These are phyloP conservation scores for Fraxinus albicans DNA, from an alignment of 305 asterid species.

Conservation along the genomic window DNA sequence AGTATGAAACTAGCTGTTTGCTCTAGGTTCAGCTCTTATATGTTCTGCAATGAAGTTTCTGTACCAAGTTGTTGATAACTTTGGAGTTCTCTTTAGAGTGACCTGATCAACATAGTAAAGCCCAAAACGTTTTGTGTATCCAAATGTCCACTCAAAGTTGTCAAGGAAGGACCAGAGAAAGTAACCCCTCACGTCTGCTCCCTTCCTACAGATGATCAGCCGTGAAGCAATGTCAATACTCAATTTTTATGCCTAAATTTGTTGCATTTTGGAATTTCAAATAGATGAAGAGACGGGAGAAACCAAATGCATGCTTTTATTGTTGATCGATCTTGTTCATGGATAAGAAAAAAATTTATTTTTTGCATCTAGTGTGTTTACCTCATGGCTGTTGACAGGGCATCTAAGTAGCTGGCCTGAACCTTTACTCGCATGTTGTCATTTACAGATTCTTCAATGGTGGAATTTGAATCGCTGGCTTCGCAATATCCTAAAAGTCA, in stretches of 20 bases:
- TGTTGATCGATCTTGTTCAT: background rate
- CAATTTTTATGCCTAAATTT: background rate
- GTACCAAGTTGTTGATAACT: constrained; percentile 42
- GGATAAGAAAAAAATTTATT: background rate
- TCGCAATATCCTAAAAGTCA: constrained; percentile 41
- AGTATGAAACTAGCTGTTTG: background rate
- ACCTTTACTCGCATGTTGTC: constrained; percentile 44
- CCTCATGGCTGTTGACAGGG: constrained; percentile 46
- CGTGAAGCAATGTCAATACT: background rate
- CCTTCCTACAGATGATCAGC: constrained; percentile 31
- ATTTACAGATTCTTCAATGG: constrained; percentile 19
- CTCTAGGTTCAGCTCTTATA: background rate
- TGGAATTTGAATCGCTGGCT: constrained; percentile 23
- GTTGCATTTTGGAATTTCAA: background rate
- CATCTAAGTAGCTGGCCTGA: constrained; percentile 38
- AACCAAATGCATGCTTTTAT: background rate
- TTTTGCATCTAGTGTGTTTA: constrained; percentile 1
- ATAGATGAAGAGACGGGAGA: background rate
- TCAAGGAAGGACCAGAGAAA: constrained; percentile 65
- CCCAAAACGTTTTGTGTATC: constrained; percentile 56
- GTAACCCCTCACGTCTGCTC: constrained; percentile 61
- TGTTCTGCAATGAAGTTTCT: constrained; percentile 32
- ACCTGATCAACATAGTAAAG: constrained; percentile 42
- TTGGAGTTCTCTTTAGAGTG: constrained; percentile 46
- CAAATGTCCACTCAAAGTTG: constrained; percentile 64